These are phyloP conservation scores for Hamigera avellanea DNA, from an alignment of 495 filamentous ascomycete genomes.

Conservation along the genomic window DNA sequence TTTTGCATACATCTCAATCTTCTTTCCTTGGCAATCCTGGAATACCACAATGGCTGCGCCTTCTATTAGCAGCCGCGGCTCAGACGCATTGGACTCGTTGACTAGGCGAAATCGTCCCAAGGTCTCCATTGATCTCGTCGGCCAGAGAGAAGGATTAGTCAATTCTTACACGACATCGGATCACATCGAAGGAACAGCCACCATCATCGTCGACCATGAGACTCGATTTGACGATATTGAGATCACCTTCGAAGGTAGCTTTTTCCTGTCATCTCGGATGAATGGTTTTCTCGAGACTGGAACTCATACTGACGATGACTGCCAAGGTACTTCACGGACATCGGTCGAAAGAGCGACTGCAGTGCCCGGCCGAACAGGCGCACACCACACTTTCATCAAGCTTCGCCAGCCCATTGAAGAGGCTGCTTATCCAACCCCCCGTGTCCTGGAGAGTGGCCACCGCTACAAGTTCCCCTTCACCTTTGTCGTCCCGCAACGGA, in stretches of 20 bases:
- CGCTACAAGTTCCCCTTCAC: constrained; percentile 71
- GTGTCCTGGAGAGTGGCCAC: constrained; percentile 53
- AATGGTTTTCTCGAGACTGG: constrained; percentile 2
- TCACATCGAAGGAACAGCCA: constrained; percentile 44
- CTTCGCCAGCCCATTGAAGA: constrained; percentile 69
- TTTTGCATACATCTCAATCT: no score
- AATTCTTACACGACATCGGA: constrained; percentile 49
- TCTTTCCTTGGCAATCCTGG: no score
- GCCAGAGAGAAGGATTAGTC: constrained; percentile 15
- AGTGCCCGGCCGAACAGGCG: constrained; percentile 38
- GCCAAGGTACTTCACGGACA: constrained; percentile 34
- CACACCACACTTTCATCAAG: constrained; percentile 60
- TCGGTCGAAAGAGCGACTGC: constrained; percentile 39
- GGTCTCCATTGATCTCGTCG: constrained; percentile 21
- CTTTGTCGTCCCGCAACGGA: constrained; percentile 70
- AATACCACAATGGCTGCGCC: constrained; percentile 15
- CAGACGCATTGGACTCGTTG: constrained; percentile 18
- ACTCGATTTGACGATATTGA: constrained; percentile 69
- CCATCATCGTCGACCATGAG: constrained; percentile 50
- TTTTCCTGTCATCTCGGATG: constrained; percentile 4
- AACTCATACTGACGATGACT: constrained; percentile 17
- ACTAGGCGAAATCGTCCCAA: constrained; percentile 19
- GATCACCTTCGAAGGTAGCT: constrained; percentile 68
- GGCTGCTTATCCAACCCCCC: constrained; percentile 53
- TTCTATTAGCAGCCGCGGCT: constrained; percentile 18